Evolutionary conservation across 805 yeast species (phyloP).

Genomic region (Lachancea fermentati): DNA sequence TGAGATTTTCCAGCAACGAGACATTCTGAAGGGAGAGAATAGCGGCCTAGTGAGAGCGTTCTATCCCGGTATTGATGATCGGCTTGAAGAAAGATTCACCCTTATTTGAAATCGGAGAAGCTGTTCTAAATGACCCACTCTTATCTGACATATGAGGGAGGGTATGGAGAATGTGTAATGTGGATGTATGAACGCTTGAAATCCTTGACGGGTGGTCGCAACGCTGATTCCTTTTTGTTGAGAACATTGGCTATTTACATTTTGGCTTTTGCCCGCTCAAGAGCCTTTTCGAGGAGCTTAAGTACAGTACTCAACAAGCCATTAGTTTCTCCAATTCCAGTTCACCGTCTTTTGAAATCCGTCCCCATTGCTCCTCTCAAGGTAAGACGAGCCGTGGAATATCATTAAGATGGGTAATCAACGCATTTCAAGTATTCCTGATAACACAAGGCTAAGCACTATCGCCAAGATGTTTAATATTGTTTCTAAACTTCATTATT

Average conservation of each 20-base stretch:
- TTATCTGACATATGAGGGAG: constrained; percentile 11
- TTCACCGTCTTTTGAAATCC: too few species aligned
- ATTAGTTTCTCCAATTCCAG: too few species aligned
- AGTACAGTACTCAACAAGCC: too few species aligned
- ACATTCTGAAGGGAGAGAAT: constrained; percentile 10
- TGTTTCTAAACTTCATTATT: too few species aligned
- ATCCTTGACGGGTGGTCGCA: background rate
- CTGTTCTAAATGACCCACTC: constrained; percentile 15
- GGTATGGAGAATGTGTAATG: constrained; percentile 12
- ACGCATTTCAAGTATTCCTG: too few species aligned
- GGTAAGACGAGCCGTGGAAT: too few species aligned
- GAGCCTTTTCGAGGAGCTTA: background rate
- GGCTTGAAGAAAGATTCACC: background rate
- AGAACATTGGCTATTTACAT: background rate
- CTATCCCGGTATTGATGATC: background rate
- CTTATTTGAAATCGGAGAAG: constrained; percentile 11
- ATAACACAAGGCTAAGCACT: too few species aligned
- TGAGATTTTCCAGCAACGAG: constrained; percentile 15
- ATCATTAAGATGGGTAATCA: too few species aligned
- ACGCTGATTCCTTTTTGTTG: background rate
- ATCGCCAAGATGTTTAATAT: too few species aligned
- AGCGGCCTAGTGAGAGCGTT: constrained; percentile 1
- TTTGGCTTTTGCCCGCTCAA: background rate
- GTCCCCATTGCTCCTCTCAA: too few species aligned
- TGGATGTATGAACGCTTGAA: constrained; percentile 11